Evolutionary conservation across 2,329 filamentous ascomycete species (phyloP).

Genomic region (Sporothrix inflata): DNA sequence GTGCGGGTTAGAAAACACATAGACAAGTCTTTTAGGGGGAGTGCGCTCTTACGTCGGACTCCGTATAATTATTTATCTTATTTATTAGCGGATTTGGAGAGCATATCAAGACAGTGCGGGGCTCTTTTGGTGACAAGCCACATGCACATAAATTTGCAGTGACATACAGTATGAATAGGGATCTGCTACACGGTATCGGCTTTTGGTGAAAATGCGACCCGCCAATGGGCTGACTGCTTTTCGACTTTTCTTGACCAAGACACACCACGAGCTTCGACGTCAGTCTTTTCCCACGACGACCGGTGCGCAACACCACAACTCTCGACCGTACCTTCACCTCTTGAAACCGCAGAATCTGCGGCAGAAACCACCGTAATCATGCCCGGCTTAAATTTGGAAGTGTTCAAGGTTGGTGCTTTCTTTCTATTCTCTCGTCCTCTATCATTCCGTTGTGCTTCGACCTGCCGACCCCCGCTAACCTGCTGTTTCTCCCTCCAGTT

Average conservation of each 20-base stretch:
- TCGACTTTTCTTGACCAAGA: conserved; percentile 17
- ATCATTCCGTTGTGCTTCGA: not conserved
- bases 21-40: conserved; percentile 7
- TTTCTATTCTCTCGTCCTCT: not conserved
- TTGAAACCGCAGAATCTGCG: not conserved
- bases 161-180: not conserved
- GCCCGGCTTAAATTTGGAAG: conserved; percentile 87
- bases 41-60: not conserved
- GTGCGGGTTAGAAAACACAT: conserved; percentile 20
- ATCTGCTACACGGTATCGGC: not conserved
- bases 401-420: conserved; percentile 75
- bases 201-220: not conserved
- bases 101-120: not conserved
- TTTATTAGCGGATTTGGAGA: conserved; percentile 12
- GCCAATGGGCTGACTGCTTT: conserved; percentile 25
- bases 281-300: not conserved
- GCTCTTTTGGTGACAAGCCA: not conserved
- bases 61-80: not conserved
- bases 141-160: too few species aligned
- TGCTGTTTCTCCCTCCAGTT: conserved; percentile 63
- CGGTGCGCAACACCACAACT: not conserved
- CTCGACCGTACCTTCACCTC: not conserved
- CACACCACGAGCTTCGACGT: not conserved
- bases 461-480: not conserved
- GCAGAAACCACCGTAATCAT: conserved; percentile 49